Evolutionary conservation across 352 stramenopile species (phyloP), one percentile per base, ranked within the genome.

Genomic region (Phytophthora boehmeriae): DNA sequence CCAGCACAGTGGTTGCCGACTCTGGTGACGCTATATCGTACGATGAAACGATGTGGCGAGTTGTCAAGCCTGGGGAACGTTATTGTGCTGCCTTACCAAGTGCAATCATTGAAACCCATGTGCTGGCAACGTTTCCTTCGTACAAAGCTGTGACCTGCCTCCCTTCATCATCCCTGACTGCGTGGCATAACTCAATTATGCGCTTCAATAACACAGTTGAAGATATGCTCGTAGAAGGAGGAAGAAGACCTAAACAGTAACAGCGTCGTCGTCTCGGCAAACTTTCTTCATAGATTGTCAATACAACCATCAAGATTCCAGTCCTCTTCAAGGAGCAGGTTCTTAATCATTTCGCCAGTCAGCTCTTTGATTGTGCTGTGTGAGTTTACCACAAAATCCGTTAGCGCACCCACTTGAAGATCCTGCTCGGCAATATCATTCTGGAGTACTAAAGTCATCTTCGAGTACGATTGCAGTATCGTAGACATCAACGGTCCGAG

Each of bases 401-500:
- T 76, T 14, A 83, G 60, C 20, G 51, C 54, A 8, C 68, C 67
- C 8, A 83, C 60, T 48, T 76, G 59, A 30, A 75, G 53, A 8
- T 78, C 63, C 51, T 76, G 63, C 43, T 84, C 64, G 23, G 54
- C 66, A 23, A 86, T 71, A 39, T 82, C 68, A 20, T 85, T 72
- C 41, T 83, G 68, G 8, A 88, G 63, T 42, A 82, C 73, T 39
- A 80, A 73, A 1, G 68, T 70, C 47, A 78, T 80, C 39, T 75
- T 78, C 20, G 75, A 71, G 63, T 71, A 86, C 42, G 76, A 81
- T 55, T 83, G 78, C 44, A 86, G 59, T 3, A 60, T 59, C 25
- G 79, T 78, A 5, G 56, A 70, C 14, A 64, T 56, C 42, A 76
- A 55, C 14, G 23, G 20, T 1, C 30, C 4, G 62, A 71, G 8